phyloP scores from a whole-genome alignment of 2,329 filamentous ascomycete species.

The Colletotrichum ledebouriae region DNA sequence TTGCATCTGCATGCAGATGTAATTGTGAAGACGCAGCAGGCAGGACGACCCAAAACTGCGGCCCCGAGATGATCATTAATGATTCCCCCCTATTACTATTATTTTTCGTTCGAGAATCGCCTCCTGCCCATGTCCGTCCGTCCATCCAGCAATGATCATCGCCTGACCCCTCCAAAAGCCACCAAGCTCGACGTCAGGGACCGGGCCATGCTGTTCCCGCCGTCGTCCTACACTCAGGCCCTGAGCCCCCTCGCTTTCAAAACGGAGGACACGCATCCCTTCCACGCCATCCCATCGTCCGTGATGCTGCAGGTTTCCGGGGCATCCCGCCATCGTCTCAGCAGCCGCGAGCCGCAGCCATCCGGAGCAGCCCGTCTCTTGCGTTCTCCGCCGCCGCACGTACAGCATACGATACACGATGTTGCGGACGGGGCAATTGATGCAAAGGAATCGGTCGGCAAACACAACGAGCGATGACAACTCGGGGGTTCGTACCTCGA shows the following conservation, averaged over 20 bases:
- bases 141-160: neutral
- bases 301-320: conserved; percentile 30
- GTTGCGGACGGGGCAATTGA: neutral
- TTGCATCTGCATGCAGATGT: no score
- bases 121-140: no score
- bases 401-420: neutral
- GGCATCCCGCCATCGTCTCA: conserved; percentile 21
- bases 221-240: conserved; percentile 21
- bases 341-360: conserved; percentile 10
- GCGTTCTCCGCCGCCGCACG: neutral
- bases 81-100: no score
- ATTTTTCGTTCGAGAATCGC: no score
- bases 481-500: neutral
- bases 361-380: conserved; percentile 18
- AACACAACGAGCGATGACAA: neutral
- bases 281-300: conserved; percentile 29
- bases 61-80: no score
- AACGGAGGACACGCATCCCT: conserved; percentile 36
- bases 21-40: no score
- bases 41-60: no score
- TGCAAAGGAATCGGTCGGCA: neutral
- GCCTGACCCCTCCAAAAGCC: neutral
- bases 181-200: conserved; percentile 16
- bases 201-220: conserved; percentile 34
- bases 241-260: conserved; percentile 24